phyloP scores from a whole-genome alignment of 2,329 filamentous ascomycete species.

The Colletotrichum noveboracense region DNA sequence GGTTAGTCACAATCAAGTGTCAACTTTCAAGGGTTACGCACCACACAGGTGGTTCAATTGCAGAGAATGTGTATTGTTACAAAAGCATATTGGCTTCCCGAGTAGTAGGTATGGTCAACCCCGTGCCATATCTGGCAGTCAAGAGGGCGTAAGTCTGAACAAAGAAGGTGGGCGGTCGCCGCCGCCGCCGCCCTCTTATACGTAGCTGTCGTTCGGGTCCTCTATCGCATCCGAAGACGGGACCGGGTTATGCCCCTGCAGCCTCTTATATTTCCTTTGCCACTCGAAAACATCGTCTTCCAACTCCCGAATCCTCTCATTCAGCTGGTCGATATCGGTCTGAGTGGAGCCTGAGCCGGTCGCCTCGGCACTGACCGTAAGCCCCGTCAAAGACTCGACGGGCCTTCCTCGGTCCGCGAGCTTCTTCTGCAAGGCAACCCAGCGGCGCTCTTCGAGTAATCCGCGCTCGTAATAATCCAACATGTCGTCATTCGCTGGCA shows the following conservation, averaged over 20 bases:
- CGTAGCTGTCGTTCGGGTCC: background rate
- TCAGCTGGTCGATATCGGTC: background rate
- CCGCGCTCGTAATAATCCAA: background rate
- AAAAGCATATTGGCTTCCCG: background rate
- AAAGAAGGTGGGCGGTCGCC: background rate
- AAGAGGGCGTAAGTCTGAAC: background rate
- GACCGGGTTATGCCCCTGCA: background rate
- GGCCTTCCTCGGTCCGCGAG: background rate
- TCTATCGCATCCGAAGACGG: background rate
- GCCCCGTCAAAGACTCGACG: background rate
- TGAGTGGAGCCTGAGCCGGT: background rate
- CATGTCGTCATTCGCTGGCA: no score
- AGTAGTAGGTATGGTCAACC: background rate
- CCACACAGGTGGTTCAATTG: background rate
- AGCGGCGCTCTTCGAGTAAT: background rate
- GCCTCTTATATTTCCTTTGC: background rate
- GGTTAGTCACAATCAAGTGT: background rate
- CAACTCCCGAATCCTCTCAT: background rate
- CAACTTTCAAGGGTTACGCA: background rate
- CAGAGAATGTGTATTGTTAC: background rate
- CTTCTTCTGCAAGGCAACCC: background rate
- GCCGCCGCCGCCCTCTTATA: background rate
- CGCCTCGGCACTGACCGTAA: background rate
- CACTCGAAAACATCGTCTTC: background rate
- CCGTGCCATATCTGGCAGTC: background rate